Evolutionary conservation across 805 yeast species (phyloP).

Genomic region (Cyberlindnera samutprakarnensis): DNA sequence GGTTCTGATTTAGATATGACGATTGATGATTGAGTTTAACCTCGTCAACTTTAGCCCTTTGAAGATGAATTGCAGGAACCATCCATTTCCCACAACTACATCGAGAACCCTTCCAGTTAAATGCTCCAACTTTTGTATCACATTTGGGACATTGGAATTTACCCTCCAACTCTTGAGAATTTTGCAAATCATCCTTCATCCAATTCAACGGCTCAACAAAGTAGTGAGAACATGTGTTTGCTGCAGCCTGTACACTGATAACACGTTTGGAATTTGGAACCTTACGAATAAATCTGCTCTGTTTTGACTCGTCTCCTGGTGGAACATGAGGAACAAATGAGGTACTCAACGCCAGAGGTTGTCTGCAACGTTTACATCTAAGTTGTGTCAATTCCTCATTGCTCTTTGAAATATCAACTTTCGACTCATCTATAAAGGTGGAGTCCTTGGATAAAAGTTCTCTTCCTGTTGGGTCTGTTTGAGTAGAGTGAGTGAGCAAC

Average conservation of each 20-base stretch:
- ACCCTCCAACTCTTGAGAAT: slow-evolving; percentile 74
- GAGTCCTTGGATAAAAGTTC: slow-evolving; percentile 23
- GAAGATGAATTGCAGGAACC: slow-evolving; percentile 82
- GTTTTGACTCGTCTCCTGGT: slow-evolving; percentile 58
- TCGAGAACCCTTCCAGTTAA: slow-evolving; percentile 89
- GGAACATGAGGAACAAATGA: slow-evolving; percentile 59
- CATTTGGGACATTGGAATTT: slow-evolving; percentile 83
- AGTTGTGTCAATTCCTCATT: slow-evolving; percentile 29
- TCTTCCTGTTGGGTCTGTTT: slow-evolving; percentile 35
- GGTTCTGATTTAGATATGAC: slow-evolving; percentile 37
- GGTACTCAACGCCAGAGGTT: slow-evolving; percentile 52
- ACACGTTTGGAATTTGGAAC: slow-evolving; percentile 57
- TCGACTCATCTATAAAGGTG: slow-evolving; percentile 22
- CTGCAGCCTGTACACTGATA: slow-evolving; percentile 48
- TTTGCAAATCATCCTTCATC: slow-evolving; percentile 78
- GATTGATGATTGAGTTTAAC: slow-evolving; percentile 27
- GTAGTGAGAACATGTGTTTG: slow-evolving; percentile 67
- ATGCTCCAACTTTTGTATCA: slow-evolving; percentile 78
- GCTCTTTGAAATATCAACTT: slow-evolving; percentile 17
- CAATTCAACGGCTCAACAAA: slow-evolving; percentile 85
- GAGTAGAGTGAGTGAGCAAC: slow-evolving; percentile 29
- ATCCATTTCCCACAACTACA: slow-evolving; percentile 97
- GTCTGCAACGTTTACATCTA: slow-evolving; percentile 81
- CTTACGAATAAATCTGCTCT: slow-evolving; percentile 56
- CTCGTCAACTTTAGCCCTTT: slow-evolving; percentile 73